Base-by-base conservation (phyloP, 495 filamentous ascomycete genomes). In the Haplographium delicatum region DNA sequence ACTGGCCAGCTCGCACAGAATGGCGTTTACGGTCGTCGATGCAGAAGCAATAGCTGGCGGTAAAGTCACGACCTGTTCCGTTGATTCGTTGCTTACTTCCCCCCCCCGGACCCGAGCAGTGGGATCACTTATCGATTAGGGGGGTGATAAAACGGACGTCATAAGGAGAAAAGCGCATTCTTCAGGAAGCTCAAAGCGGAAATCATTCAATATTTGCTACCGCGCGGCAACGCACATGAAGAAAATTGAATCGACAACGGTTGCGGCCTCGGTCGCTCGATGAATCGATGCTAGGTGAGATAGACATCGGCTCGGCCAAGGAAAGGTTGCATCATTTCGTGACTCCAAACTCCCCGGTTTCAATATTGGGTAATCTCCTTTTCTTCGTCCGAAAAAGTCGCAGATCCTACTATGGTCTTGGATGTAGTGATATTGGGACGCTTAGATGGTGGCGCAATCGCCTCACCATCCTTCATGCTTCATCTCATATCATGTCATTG, bases 171-270 rank as follows among this genome's bases (percentile, higher is more conserved):
- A 44, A 27, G 15, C 19, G 49, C n/a, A 16, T 26, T 38, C 11
- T 24, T 28, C 9, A 27, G 40, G 5, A 10, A 8, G 23, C 40
- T 15, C 27, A 51, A 51, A n/a, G 28, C 24, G 48, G 40, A 33
- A 51, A 19, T 27, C 34, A 15, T 39, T 53, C 56, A 53, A 58
- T 58, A 54, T 49, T 58, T 53, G 18, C 45, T 50, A 55, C 56
- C 56, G 56, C 56, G 56, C 56, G 56, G 56, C 42, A 46, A 55
- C 26, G 22, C 15, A 53, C 50, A 54, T 41, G 34, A 34, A 47
- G 11, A 25, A 5, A 35, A 26, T n/a, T 39, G 34, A 38, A 40
- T 13, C 20, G 11, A 37, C 26, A 27, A 49, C 46, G 26, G 16
- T 15, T 25, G 34, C 40, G 28, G 26, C 42, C 20, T n/a, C 26